phyloP scores from a whole-genome alignment of 192 early-diverging fungal genomes.

The Linnemannia elongata region DNA sequence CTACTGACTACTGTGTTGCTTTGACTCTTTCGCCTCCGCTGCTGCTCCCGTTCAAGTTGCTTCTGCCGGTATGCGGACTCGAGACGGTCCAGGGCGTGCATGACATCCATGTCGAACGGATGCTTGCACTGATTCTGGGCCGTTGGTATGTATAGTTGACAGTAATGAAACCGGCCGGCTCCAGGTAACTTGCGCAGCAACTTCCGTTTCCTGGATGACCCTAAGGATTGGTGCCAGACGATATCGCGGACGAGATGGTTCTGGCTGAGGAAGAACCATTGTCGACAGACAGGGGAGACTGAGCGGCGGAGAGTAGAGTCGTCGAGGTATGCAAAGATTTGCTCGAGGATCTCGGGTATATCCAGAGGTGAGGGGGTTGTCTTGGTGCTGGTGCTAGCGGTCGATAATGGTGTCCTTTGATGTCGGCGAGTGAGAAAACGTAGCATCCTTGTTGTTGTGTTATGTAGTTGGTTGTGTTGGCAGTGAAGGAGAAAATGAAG shows the following conservation, averaged over 20 bases:
- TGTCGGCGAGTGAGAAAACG: too few relatives aligned
- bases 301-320: not conserved
- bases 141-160: not conserved
- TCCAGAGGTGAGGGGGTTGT: slow-evolving; percentile 1
- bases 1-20: not conserved
- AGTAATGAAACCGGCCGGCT: not conserved
- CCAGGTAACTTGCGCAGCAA: not conserved
- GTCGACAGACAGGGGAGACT: not conserved
- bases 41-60: not conserved
- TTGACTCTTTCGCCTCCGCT: not conserved
- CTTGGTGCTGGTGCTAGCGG: too few relatives aligned
- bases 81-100: not conserved
- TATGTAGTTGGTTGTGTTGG: not conserved
- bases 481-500: not conserved
- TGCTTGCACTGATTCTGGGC: not conserved
- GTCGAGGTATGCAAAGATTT: not conserved
- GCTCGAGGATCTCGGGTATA: slow-evolving; percentile 13
- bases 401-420: too few relatives aligned
- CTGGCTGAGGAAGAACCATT: not conserved
- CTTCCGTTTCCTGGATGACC: not conserved
- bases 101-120: not conserved
- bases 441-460: too few relatives aligned
- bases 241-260: not conserved
- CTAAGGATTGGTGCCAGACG: not conserved
- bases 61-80: not conserved